A percentile compares a stretch with the other conserved stretches of the same genome.
phyloP scores from a whole-genome alignment of 192 early-diverging fungal genomes.

The Diversispora epigaea region DNA sequence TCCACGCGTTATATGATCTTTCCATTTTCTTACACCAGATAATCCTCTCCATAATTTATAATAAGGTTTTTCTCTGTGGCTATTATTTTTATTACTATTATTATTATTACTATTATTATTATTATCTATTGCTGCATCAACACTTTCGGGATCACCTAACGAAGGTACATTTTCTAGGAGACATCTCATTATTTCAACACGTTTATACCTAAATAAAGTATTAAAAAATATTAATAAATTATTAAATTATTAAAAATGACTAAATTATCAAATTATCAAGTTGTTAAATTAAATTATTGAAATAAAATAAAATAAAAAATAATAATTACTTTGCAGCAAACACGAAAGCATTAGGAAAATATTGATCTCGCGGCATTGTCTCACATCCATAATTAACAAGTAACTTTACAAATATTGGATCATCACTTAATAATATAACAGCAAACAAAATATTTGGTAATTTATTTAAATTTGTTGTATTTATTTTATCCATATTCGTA shows the following conservation, averaged over 20 bases:
- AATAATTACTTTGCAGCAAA: neutral
- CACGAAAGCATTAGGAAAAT: constrained; percentile 17
- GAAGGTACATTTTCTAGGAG: constrained; percentile 5
- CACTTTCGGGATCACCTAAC: neutral
- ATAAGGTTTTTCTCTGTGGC: too few species aligned
- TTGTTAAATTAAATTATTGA: too few species aligned
- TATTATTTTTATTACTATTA: neutral
- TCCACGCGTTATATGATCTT: too few species aligned
- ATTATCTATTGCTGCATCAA: constrained; percentile 10
- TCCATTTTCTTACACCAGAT: too few species aligned
- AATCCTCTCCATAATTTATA: too few species aligned
- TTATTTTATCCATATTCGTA: neutral
- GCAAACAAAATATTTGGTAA: constrained; percentile 20
- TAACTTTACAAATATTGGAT: constrained; percentile 3
- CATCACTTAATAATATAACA: neutral
- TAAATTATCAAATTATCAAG: too few species aligned
- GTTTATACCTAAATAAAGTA: neutral
- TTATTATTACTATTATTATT: neutral
- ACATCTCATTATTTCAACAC: constrained; percentile 14
- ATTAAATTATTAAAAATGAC: too few species aligned
- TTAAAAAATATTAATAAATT: too few species aligned
- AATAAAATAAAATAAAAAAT: too few species aligned
- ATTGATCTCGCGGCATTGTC: constrained; percentile 3
- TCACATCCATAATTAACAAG: constrained; percentile 7
- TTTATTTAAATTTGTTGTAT: neutral